phyloP scores from a whole-genome alignment of 768 basidiomycete genomes.

The Rhizopogon vinicolor region DNA sequence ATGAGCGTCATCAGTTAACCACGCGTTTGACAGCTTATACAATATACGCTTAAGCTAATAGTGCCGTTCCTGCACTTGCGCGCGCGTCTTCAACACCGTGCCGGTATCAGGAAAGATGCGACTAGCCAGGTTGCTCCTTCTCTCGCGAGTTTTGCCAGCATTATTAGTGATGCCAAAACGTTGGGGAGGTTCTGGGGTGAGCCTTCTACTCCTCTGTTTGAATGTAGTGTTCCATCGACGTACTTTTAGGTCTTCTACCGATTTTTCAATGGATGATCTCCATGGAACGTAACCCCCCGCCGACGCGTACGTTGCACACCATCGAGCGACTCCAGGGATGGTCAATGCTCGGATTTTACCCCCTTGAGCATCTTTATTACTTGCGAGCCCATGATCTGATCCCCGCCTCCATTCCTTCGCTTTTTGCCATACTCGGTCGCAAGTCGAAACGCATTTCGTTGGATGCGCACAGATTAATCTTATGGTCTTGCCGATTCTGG shows the following conservation, averaged over 20 bases:
- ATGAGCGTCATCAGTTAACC: background rate
- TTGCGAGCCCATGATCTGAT: conserved; percentile 58
- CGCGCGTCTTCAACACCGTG: conserved; percentile 63
- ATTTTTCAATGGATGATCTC: conserved; percentile 79
- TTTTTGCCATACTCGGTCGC: conserved; percentile 37
- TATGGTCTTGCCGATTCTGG: conserved; percentile 84
- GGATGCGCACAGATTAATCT: conserved; percentile 41
- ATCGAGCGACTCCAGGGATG: conserved; percentile 75
- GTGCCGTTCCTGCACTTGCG: conserved; percentile 62
- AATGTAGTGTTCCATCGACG: background rate
- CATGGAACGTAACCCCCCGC: conserved; percentile 65
- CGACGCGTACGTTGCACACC: conserved; percentile 64
- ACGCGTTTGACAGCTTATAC: conserved; percentile 48
- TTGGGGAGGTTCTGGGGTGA: conserved; percentile 80
- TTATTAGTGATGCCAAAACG: conserved; percentile 65
- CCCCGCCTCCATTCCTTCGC: conserved; percentile 47
- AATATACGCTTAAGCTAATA: conserved; percentile 69
- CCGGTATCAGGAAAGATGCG: conserved; percentile 51
- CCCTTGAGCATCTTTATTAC: conserved; percentile 73
- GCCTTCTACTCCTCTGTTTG: conserved; percentile 13
- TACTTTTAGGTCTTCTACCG: conserved; percentile 58
- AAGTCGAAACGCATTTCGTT: conserved; percentile 39
- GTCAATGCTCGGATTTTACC: conserved; percentile 77
- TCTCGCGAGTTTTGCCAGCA: conserved; percentile 47
- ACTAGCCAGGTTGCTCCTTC: conserved; percentile 50